Evolutionary conservation across 345 rosid genomes (phyloP), one percentile per base, ranked within the genome.

Genomic region (Pugionium cornutum): DNA sequence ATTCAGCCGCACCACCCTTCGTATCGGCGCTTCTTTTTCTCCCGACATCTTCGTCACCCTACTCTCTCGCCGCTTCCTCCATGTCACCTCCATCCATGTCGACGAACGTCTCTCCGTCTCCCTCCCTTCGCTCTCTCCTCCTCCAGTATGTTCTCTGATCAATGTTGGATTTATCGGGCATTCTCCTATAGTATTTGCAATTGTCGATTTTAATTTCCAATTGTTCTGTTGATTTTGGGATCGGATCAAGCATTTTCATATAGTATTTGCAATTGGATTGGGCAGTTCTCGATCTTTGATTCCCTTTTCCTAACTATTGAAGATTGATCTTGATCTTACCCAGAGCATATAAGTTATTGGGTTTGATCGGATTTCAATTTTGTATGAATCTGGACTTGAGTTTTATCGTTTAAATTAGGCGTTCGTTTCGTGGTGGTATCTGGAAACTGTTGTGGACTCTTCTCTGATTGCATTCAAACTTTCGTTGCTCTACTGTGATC

Each of bases 81-180:
- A 79, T 57, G 76, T 84, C 39, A 86, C 78, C 42, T 69, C 74
- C 71, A 70, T 87, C 51, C 76, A 81, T 81, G 72, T 92, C 59
- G 98, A 92, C 53, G 98, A 92, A 73, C 85, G 92, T 11, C 81
- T 87, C 58, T 72, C 92, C 40, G 52, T 80, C 61, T 56, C 91
- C 30, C 68, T 74, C 46, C 89, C 91, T 52, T 35, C 76, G 3
- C 67, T 61, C 6, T 70, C 69, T 66, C 72, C 67, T 10, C 9
- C 77, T 2, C 62, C 50, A 2, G 77, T 73, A 61, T 33, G 67
- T 73, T 59, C 51, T 36, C 44, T 58, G 4, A 42, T 61, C 62
- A 6, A n/a, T 30, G 41, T 42, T 18, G 4, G 49, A 53, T 58
- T 34, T 28, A 48, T 71, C 57, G 25, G 8, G 10, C 40, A 28